Conservation (phyloP, 2,329 filamentous ascomycete genomes). For the Nemania bipapillata region DNA sequence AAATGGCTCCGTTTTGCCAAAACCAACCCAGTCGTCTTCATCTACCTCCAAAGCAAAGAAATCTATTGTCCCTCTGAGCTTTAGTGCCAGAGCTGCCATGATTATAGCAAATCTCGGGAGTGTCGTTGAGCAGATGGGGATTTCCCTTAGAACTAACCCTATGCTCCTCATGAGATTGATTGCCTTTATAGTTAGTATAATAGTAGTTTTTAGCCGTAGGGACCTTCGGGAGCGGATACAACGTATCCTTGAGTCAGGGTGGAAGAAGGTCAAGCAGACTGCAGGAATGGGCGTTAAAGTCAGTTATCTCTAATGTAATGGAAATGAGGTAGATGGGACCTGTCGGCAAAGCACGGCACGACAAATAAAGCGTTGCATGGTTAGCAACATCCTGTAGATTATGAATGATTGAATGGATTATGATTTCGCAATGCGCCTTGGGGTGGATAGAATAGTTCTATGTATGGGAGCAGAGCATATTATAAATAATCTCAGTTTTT, state of each 20-base stretch:
- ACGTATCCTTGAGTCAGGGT: slow-evolving; percentile 73
- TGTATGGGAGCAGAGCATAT: not conserved
- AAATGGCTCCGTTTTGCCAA: slow-evolving; percentile 51
- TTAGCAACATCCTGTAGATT: slow-evolving; percentile 43
- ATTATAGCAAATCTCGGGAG: slow-evolving; percentile 64
- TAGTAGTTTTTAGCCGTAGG: slow-evolving; percentile 78
- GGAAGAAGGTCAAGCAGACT: slow-evolving; percentile 84
- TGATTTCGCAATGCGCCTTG: slow-evolving; percentile 19
- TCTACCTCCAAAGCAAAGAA: slow-evolving; percentile 50
- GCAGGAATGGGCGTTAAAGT: slow-evolving; percentile 98
- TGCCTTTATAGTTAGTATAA: slow-evolving; percentile 80
- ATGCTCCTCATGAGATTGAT: slow-evolving; percentile 70
- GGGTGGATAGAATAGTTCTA: not conserved
- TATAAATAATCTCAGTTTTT: slow-evolving; percentile 5
- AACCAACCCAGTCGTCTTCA: slow-evolving; percentile 45
- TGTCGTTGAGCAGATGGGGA: slow-evolving; percentile 63
- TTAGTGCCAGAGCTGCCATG: slow-evolving; percentile 62
- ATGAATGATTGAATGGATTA: slow-evolving; percentile 42
- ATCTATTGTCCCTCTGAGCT: slow-evolving; percentile 51
- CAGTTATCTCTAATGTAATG: slow-evolving; percentile 78
- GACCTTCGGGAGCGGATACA: slow-evolving; percentile 79
- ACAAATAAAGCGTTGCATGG: slow-evolving; percentile 36
- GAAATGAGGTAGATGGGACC: slow-evolving; percentile 1
- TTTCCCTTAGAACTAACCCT: slow-evolving; percentile 66
- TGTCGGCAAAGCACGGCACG: slow-evolving; percentile 6